Evolutionary conservation across 2,329 filamentous ascomycete genomes (phyloP).

Genomic region (Endocalyx cinctus): DNA sequence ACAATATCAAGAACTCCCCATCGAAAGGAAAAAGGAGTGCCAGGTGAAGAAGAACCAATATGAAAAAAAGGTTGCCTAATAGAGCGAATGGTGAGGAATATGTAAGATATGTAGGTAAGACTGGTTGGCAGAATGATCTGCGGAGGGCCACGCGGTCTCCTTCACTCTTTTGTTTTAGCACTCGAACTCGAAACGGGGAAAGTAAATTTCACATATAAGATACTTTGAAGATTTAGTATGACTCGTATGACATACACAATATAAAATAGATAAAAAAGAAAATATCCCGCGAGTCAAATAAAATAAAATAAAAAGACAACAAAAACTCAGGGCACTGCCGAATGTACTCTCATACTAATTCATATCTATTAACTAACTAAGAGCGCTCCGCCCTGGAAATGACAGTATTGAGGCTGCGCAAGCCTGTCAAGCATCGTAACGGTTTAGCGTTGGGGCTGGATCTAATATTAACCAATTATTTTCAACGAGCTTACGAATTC

Average conservation of each 20-base stretch:
- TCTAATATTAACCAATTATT: no score
- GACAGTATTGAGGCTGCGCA: conserved; percentile 17
- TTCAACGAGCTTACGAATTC: conserved; percentile 26
- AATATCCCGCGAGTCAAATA: not conserved
- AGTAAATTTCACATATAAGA: no score
- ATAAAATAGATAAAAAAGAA: no score
- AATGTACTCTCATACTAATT: no score
- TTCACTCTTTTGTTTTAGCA: not conserved
- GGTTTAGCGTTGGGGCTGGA: no score
- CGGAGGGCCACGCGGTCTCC: no score
- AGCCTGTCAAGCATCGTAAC: conserved; percentile 12
- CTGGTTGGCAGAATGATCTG: no score
- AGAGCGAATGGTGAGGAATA: conserved; percentile 13
- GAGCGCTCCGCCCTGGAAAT: conserved; percentile 5
- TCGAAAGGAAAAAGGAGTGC: conserved; percentile 4
- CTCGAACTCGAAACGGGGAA: no score
- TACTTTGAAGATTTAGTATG: no score
- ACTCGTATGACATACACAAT: no score
- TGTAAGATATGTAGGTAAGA: conserved; percentile 7
- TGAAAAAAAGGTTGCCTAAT: conserved; percentile 15
- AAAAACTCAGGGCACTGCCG: no score
- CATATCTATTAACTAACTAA: no score
- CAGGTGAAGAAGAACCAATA: conserved; percentile 6
- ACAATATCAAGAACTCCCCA: conserved; percentile 8
- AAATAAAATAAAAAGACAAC: not conserved